Evolutionary conservation across 1,139 yeast species (phyloP).

Genomic region (Candida freyschussii): DNA sequence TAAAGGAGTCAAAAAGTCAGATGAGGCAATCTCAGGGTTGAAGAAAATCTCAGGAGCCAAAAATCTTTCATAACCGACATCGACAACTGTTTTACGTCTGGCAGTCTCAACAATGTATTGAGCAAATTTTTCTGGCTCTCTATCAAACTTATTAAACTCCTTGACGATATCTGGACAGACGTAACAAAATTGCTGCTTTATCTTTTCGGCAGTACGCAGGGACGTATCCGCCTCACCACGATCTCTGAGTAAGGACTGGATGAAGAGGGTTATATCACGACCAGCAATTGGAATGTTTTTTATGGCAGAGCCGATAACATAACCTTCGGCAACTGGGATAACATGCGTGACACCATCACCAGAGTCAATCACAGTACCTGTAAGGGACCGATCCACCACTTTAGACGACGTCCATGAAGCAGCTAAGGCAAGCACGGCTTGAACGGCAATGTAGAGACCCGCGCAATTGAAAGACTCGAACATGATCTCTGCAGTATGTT

Average conservation of each 20-base stretch:
- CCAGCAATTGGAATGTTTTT: conserved; percentile 98
- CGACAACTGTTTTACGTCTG: conserved; percentile 64
- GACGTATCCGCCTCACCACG: conserved; percentile 95
- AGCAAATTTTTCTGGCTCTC: conserved; percentile 90
- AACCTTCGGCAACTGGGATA: conserved; percentile 98
- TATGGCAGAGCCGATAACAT: conserved; percentile 95
- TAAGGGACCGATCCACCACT: conserved; percentile 88
- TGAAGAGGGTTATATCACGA: conserved; percentile 90
- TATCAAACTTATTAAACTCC: conserved; percentile 91
- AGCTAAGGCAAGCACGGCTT: conserved; percentile 96
- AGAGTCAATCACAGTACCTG: conserved; percentile 97
- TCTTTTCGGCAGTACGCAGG: conserved; percentile 90
- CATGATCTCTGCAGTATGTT: conserved; percentile 97
- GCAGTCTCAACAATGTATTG: conserved; percentile 84
- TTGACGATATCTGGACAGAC: conserved; percentile 97
- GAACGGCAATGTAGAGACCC: conserved; percentile 96
- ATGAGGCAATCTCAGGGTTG: conserved; percentile 94
- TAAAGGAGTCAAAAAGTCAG: conserved; percentile 92
- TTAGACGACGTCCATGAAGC: conserved; percentile 99
- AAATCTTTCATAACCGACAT: conserved; percentile 95
- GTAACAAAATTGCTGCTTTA: conserved; percentile 93
- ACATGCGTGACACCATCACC: conserved; percentile 99
- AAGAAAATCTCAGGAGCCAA: conserved; percentile 98
- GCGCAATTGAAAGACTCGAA: conserved; percentile 98
- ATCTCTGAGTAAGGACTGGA: conserved; percentile 90